A percentile compares a stretch with the other conserved stretches of the same genome.
Conservation (phyloP, 176 grass and related monocot species). For the Oryza glaberrima region DNA sequence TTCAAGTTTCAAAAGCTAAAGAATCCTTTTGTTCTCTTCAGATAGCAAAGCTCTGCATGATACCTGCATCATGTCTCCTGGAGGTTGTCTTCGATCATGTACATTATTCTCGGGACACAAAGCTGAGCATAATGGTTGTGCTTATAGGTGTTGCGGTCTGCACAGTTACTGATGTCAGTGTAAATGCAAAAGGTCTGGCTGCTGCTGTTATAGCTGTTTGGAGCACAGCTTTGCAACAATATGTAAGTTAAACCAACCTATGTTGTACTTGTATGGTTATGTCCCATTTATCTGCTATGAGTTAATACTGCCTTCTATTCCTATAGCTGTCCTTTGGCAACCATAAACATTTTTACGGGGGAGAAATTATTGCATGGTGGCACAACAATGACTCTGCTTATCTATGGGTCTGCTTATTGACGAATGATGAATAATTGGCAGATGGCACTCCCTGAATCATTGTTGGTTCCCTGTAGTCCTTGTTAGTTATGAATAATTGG, state of each 20-base stretch:
- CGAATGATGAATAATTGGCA: not conserved
- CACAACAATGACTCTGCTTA: not conserved
- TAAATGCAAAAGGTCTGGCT: conserved; percentile 81
- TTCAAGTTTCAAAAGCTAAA: not conserved
- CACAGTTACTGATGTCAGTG: conserved; percentile 90
- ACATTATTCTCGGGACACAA: conserved; percentile 79
- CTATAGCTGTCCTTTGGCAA: not conserved
- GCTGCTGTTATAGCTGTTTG: conserved; percentile 89
- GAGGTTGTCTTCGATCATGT: conserved; percentile 92
- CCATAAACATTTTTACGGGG: not conserved
- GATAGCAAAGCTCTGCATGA: conserved; percentile 97
- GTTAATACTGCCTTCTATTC: not conserved
- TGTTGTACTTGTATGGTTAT: not conserved
- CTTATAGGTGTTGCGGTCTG: conserved; percentile 59
- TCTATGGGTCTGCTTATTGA: not conserved
- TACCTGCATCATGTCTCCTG: conserved; percentile 97
- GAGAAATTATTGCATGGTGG: not conserved
- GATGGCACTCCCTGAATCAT: too few relatives aligned
- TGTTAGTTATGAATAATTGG: not conserved
- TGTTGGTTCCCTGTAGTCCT: too few relatives aligned
- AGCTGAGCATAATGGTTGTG: conserved; percentile 92
- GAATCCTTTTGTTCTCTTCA: conserved; percentile 37
- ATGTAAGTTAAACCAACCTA: conserved; percentile 58
- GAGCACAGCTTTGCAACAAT: conserved; percentile 95
- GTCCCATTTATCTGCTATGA: not conserved